Evolutionary conservation across 768 basidiomycete genomes (phyloP), one percentile per base, ranked within the genome.

Genomic region (Cyathus striatus): DNA sequence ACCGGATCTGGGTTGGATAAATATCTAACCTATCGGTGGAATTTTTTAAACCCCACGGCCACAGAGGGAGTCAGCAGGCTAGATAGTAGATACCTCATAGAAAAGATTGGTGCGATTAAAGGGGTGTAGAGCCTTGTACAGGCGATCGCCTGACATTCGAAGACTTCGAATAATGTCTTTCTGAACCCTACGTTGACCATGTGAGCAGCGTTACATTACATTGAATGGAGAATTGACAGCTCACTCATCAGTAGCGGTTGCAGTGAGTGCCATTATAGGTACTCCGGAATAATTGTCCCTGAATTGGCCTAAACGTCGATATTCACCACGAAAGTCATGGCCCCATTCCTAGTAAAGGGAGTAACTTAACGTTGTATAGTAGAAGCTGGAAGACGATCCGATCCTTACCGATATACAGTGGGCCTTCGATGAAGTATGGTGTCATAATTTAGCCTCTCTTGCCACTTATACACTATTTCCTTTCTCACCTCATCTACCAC

Each of bases 321-420:
- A 92, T 33, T 88, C 83, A 23, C 59, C 69, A 20, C 90, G 78
- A 56, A 90, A 90, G 51, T 88, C 81, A 38, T 89, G 86, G 0
- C 86, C 87, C 89, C 87, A 90, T 69, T 90, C 88, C 83, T 88
- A 48, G 21, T n/a, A n/a, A n/a, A n/a, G n/a, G n/a, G n/a, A n/a
- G n/a, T n/a, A n/a, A n/a, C n/a, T n/a, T n/a, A n/a, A n/a, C n/a
- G n/a, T n/a, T n/a, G n/a, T n/a, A n/a, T n/a, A n/a, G n/a, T n/a
- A n/a, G n/a, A n/a, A n/a, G n/a, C n/a, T n/a, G n/a, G n/a, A n/a
- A n/a, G n/a, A 14, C 12, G 35, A 12, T 14, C 10, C 18, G 35
- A 13, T n/a, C 47, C 71, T 51, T 48, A 86, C 86, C 16, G 87
- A 89, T 49, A 90, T 88, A 50, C 89, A 89, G 58, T 90, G 87